Evolutionary conservation across 768 basidiomycete species (phyloP).

Genomic region (Pleurotus sapidus): DNA sequence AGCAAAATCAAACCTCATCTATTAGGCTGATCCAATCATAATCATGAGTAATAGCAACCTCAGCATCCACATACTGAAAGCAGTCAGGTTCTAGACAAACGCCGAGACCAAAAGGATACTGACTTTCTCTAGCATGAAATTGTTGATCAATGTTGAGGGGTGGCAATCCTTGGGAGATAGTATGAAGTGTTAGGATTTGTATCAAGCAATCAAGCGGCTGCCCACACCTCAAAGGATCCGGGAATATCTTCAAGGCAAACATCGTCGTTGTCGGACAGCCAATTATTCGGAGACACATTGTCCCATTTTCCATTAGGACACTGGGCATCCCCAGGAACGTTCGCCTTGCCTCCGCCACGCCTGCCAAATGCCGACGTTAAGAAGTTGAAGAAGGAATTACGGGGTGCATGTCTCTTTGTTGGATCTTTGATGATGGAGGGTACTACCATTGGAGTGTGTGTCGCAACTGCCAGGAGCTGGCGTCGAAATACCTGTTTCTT

Average conservation of each 20-base stretch:
- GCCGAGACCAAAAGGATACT: neutral
- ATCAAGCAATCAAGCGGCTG: no score
- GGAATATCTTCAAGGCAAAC: no score
- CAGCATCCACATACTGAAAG: slow-evolving; percentile 8
- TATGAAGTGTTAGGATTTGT: no score
- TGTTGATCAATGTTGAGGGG: neutral
- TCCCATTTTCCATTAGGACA: no score
- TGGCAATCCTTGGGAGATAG: neutral
- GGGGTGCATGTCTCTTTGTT: no score
- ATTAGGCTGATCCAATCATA: neutral
- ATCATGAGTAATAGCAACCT: neutral
- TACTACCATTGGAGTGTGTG: neutral
- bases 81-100: slow-evolving; percentile 8
- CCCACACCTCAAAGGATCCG: no score
- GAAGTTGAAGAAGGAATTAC: no score
- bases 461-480: neutral
- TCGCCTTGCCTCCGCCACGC: no score
- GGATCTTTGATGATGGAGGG: neutral
- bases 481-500: neutral
- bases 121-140: neutral
- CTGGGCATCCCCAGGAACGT: no score
- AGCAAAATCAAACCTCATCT: neutral
- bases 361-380: no score
- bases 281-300: no score
- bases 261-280: no score